Conservation (phyloP, 768 basidiomycete species). For the Strobilomyces confusus region DNA sequence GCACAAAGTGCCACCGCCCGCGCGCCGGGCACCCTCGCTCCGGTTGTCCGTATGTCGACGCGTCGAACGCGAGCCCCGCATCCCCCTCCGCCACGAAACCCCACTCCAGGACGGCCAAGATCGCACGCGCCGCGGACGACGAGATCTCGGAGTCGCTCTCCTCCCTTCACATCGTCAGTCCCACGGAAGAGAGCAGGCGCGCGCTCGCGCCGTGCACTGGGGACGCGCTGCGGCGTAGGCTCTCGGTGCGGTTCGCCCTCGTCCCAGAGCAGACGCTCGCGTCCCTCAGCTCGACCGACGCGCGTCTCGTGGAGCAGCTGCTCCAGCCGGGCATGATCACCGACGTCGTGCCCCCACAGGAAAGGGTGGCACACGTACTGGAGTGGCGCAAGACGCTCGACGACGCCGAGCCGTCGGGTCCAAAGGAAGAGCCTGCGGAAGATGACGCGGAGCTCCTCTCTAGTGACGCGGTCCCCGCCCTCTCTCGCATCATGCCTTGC, state of each 20-base stretch:
- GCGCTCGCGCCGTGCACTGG: conserved; percentile 3
- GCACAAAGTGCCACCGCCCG: conserved; percentile 52
- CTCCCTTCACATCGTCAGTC: conserved; percentile 41
- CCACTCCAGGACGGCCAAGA: neutral
- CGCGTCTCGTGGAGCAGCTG: conserved; percentile 44
- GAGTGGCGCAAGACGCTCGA: conserved; percentile 33
- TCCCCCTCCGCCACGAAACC: conserved; percentile 14
- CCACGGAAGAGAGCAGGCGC: conserved; percentile 15
- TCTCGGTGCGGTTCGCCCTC: conserved; percentile 30
- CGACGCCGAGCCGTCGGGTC: conserved; percentile 29
- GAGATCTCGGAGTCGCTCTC: conserved; percentile 41
- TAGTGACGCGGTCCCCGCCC: neutral
- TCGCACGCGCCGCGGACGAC: conserved; percentile 15
- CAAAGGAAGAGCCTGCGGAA: conserved; percentile 30
- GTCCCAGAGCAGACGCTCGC: conserved; percentile 40
- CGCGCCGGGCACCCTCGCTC: conserved; percentile 59
- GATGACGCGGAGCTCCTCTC: conserved; percentile 1
- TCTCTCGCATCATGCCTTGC: conserved; percentile 51
- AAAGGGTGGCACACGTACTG: conserved; percentile 27
- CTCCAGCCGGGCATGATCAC: conserved; percentile 41
- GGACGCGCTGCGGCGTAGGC: conserved; percentile 18
- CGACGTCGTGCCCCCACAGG: conserved; percentile 21
- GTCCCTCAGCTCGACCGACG: conserved; percentile 47
- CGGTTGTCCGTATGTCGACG: conserved; percentile 49
- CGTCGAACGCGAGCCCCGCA: conserved; percentile 14